These are phyloP conservation scores for Solanum chacoense DNA, from an alignment of 305 asterid species.

Conservation along the genomic window DNA sequence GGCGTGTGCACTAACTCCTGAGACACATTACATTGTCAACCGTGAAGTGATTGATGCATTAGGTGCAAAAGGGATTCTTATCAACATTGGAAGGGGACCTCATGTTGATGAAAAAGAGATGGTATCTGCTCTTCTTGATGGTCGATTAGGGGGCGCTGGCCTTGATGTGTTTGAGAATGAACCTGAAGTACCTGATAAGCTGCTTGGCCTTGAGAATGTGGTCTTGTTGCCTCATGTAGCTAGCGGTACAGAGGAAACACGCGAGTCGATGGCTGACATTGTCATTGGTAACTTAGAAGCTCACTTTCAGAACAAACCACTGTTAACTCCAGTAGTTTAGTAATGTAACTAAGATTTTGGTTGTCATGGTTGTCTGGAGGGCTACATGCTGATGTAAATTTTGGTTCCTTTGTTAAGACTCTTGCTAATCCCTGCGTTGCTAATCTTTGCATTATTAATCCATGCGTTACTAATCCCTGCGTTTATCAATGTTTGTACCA, in stretches of 20 bases:
- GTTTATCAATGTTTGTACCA: no score
- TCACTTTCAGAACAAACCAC: constrained; percentile 8
- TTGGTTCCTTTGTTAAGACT: neutral
- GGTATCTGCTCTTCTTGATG: neutral
- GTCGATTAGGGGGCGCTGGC: neutral
- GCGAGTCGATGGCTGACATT: neutral
- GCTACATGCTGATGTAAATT: neutral
- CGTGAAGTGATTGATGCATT: neutral
- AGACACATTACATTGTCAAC: neutral
- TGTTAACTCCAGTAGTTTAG: constrained; percentile 5
- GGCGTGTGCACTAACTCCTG: neutral
- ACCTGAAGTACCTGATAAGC: neutral
- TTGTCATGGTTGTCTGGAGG: neutral
- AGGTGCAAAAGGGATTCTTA: neutral
- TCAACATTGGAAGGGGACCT: neutral
- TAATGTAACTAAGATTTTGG: neutral
- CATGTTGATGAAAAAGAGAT: neutral
- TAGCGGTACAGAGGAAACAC: neutral
- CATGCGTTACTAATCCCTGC: no score
- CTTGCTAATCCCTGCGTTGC: no score
- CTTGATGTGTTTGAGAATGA: neutral
- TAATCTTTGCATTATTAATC: no score
- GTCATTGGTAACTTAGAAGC: constrained; percentile 6
- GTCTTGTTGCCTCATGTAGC: neutral
- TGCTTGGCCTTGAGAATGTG: neutral